Conservation (phyloP, 202 grass and related monocot genomes). For the Tripidium arundinaceum region DNA sequence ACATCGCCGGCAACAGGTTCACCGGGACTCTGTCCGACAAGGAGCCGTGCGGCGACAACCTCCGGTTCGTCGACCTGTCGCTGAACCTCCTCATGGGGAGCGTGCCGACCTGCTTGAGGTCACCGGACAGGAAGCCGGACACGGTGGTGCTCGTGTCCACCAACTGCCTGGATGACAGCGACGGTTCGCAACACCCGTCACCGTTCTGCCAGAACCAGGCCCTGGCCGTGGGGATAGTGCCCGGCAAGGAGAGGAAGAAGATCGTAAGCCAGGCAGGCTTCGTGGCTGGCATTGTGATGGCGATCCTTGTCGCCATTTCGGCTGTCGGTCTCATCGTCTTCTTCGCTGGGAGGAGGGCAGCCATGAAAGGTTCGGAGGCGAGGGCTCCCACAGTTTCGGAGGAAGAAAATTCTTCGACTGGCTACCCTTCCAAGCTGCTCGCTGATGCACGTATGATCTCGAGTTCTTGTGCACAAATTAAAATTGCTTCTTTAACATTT, state of each 20-base stretch:
- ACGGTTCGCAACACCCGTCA: constrained; percentile 52
- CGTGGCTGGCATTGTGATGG: constrained; percentile 39
- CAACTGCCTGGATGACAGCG: constrained; percentile 59
- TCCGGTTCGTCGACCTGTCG: constrained; percentile 73
- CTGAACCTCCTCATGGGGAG: constrained; percentile 65
- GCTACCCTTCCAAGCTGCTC: constrained; percentile 63
- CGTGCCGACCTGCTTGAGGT: constrained; percentile 55
- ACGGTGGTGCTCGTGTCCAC: constrained; percentile 50
- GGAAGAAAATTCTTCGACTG: constrained; percentile 65
- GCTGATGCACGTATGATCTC: constrained; percentile 76
- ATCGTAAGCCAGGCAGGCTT: constrained; percentile 10
- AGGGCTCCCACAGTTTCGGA: constrained; percentile 40
- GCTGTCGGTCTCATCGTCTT: constrained; percentile 43
- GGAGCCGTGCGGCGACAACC: constrained; percentile 57
- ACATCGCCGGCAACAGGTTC: constrained; percentile 77
- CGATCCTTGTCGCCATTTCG: constrained; percentile 28
- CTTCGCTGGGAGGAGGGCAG: constrained; percentile 44
- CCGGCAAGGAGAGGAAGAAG: constrained; percentile 35
- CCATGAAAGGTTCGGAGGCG: constrained; percentile 33
- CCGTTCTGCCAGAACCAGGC: constrained; percentile 87
- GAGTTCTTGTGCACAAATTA: neutral
- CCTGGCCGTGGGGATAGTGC: constrained; percentile 76
- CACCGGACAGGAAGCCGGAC: constrained; percentile 27
- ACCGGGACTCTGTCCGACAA: constrained; percentile 70
- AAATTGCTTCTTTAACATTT: neutral